Evolutionary conservation across 2,329 filamentous ascomycete species (phyloP).

Genomic region (Meredithiella fracta): DNA sequence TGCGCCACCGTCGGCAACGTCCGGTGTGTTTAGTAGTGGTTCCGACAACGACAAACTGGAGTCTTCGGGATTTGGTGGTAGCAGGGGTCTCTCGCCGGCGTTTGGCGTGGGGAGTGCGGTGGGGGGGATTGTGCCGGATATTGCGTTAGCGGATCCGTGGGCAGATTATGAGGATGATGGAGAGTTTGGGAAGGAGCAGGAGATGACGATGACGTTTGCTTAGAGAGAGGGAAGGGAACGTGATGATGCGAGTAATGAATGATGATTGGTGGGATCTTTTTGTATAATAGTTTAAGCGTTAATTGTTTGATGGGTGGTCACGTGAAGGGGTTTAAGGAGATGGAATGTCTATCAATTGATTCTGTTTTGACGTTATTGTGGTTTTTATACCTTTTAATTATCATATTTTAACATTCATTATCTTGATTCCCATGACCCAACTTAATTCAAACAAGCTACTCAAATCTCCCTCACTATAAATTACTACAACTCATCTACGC

Average conservation of each 20-base stretch:
- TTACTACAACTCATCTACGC: constrained; percentile 14
- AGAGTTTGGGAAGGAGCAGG: constrained; percentile 54
- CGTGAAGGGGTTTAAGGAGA: background rate
- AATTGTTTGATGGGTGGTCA: background rate
- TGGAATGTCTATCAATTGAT: background rate
- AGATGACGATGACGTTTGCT: constrained; percentile 71
- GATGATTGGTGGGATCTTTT: background rate
- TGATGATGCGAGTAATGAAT: background rate
- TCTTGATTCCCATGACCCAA: background rate
- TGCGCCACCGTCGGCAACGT: constrained; percentile 16
- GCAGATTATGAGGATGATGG: constrained; percentile 40
- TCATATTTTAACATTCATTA: constrained; percentile 9
- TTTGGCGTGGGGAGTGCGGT: background rate
- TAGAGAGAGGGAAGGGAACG: constrained; percentile 21
- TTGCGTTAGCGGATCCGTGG: constrained; percentile 48
- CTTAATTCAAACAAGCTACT: background rate
- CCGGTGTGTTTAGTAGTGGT: background rate
- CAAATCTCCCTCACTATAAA: too few relatives aligned
- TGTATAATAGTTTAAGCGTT: background rate
- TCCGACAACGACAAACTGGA: background rate
- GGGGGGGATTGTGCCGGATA: constrained; percentile 30
- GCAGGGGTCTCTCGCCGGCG: background rate
- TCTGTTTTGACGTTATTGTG: background rate
- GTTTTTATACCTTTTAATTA: background rate
- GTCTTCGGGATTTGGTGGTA: background rate